phyloP scores from a whole-genome alignment of 768 basidiomycete genomes.

The Rhodotorula graminis region DNA sequence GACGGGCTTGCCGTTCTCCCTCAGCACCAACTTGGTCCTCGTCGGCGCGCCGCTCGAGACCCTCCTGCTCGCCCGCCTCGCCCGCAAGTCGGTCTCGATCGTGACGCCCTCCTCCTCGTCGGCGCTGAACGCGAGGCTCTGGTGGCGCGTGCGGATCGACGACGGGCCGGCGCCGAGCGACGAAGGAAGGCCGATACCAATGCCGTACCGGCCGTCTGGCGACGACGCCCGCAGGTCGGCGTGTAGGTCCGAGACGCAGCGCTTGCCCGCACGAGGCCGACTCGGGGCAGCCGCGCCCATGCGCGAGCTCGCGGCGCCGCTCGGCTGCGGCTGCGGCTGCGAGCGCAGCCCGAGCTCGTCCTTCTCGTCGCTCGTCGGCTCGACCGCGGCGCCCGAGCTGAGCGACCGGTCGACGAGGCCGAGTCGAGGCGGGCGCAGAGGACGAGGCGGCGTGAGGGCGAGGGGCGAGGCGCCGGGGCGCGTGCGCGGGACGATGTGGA shows the following conservation, averaged over 20 bases:
- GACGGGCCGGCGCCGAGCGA: background rate
- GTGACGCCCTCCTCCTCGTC: background rate
- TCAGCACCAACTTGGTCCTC: constrained; percentile 66
- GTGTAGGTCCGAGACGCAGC: constrained; percentile 41
- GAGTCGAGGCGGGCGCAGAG: background rate
- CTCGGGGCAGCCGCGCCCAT: background rate
- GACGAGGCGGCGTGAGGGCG: background rate
- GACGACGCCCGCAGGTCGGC: constrained; percentile 1
- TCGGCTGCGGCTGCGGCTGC: background rate
- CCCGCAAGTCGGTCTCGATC: background rate
- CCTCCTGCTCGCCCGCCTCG: constrained; percentile 14
- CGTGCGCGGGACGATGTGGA: constrained; percentile 12
- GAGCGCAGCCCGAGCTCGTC: constrained; percentile 15
- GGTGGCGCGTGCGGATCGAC: constrained; percentile 17
- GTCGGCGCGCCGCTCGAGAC: constrained; percentile 49
- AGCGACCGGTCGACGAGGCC: background rate
- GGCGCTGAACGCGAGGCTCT: constrained; percentile 9
- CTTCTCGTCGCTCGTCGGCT: constrained; percentile 14
- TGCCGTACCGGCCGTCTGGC: constrained; percentile 1
- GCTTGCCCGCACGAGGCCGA: constrained; percentile 27
- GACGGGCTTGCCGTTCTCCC: constrained; percentile 73
- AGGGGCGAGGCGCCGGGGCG: background rate
- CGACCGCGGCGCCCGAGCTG: constrained; percentile 8
- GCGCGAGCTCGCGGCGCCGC: background rate
- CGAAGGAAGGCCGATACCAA: constrained; percentile 10